Base-by-base conservation (phyloP, 2,329 filamentous ascomycete species). In the Polytolypa hystricis region DNA sequence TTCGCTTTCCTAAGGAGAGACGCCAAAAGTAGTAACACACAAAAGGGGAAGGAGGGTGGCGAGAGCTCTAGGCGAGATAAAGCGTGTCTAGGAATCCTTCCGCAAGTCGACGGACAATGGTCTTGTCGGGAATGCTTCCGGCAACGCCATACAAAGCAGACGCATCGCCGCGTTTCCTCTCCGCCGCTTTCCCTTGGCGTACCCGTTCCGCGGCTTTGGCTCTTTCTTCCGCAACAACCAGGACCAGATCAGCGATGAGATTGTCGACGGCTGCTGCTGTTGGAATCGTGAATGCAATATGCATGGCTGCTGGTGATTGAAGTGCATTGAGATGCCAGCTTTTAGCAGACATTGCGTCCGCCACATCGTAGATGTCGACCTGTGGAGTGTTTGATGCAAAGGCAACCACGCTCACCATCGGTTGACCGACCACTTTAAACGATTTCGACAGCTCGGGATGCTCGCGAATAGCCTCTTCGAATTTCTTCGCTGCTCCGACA, bases 271-370 rank as follows among this genome's bases (percentile, higher is more conserved):
- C 84, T 50, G 79, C 79, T 15, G 79, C 77, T 32, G 93, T 83
- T 11, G 89, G 89, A 49, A 93, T 60, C 1, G 91, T 98, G 26
- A 96, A 86, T 9, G 91, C 91, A 26, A 96, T 77, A 58, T 98
- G 91, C 38, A 98, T 85, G 14, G 86, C 91, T 0, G 91, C 79
- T 2, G 91, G 91, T 51, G 77, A 80, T 64, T 98, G 91, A 44
- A 98, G 71, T 2, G 87, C 84, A 54, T 96, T 98, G 41, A 98
- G 70, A 63, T 98, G 91, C 91, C 91, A 98, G 3, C 91, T 89
- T 53, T 79, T 81, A 1, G 65, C 66, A 9, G 73, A 75, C 81
- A 98, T 89, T 47, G 68, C 83, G 60, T 98, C 91, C 5, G 89
- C 85, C 47, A 98, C 77, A 55, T 94, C 87, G 64, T 98, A 98